Evolutionary conservation across 1,284 basidiomycete genomes (phyloP), one percentile per base, ranked within the genome.

Genomic region (Porogramme epimiltina): DNA sequence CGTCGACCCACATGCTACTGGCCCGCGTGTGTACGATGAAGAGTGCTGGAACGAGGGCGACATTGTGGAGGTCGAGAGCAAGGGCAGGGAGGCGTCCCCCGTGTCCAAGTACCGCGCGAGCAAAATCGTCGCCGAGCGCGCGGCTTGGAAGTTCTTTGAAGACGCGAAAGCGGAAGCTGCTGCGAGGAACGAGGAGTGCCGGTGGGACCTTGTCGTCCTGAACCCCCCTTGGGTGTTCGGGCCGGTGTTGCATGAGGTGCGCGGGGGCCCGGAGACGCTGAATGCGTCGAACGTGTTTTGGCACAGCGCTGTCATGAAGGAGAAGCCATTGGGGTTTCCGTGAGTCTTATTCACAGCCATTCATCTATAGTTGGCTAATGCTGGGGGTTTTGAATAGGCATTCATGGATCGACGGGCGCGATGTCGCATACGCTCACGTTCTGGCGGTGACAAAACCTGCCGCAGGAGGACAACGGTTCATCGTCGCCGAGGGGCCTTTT

Each of bases 51-150:
- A 91, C 70, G 66, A 79, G 5, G 69, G 74, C 42, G 73, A 77
- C 2, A 67, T 79, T 13, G 63, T 74, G 18, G 69, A 76, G 33
- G 72, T 85, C 20, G 73, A 77, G 60, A 67, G 77, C 58, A 73
- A 79, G 42, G 83, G 85, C 8, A 65, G 64, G 15, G 72, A 75
- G 6, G 78, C 82, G 0, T 42, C 67, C 1, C 59, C 57, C 3
- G 50, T 66, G 4, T 61, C 67, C 41, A 82, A 78, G 59, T 88
- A 87, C 62, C 67, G 73, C 45, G 78, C 76, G 16, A 80, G 77
- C 19, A 91, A 92, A 73, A 80, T 78, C 3, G 70, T 91, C 2
- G 87, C 89, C 1, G 89, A 93, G 65, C 72, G 68, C 59, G 74
- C 73, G 19, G 79, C 79, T 1, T 84, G 80, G 81, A 73, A 79